phyloP scores from a whole-genome alignment of 305 asterid species.

The Fraxinus angustifolia region DNA sequence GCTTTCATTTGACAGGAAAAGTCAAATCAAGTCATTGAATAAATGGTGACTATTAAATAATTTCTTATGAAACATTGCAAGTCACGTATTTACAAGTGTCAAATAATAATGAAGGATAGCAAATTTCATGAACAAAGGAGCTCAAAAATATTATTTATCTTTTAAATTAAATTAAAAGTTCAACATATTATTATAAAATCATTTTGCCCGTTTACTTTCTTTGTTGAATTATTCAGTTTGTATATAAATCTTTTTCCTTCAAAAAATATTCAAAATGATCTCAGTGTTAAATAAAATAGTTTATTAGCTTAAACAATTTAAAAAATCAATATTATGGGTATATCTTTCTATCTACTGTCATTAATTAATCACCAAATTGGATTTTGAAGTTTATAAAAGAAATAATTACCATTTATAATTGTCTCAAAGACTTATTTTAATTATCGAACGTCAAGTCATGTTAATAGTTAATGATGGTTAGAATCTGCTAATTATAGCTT shows the following conservation, averaged over 20 bases:
- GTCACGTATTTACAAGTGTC: background rate
- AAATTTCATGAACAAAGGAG: background rate
- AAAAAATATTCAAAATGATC: background rate
- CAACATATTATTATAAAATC: background rate
- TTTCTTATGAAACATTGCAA: background rate
- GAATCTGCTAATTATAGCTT: background rate
- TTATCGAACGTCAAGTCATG: background rate
- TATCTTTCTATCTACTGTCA: background rate
- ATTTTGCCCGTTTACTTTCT: background rate
- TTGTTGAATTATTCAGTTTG: background rate
- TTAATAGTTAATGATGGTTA: background rate
- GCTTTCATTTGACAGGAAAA: background rate
- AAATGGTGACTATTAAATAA: background rate
- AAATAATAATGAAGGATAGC: background rate
- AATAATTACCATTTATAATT: background rate
- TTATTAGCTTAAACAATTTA: background rate
- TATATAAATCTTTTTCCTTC: background rate
- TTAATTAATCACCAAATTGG: background rate
- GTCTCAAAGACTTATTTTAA: background rate
- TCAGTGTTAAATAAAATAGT: background rate
- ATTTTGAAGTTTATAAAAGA: background rate
- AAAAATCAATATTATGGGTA: background rate
- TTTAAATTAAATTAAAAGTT: background rate
- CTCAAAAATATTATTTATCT: background rate
- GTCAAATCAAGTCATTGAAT: background rate